Conservation (phyloP, 2,329 filamentous ascomycete species). For the Venturia aucupariae region DNA sequence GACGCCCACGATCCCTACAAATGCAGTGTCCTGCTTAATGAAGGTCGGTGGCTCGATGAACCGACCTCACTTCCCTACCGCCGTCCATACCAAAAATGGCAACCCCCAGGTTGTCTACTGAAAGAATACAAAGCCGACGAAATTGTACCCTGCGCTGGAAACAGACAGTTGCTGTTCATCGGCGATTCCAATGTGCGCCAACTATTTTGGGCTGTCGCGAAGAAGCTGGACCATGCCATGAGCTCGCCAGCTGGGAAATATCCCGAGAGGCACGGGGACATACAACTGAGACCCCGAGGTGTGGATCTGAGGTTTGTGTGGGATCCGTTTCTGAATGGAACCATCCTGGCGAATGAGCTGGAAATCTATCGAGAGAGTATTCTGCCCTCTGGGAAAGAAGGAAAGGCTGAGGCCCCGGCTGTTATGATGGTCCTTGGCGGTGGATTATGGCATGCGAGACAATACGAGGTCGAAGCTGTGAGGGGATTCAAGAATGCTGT, state of each 20-base stretch:
- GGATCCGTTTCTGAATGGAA: slow-evolving; percentile 54
- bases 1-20: slow-evolving; percentile 39
- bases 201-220: slow-evolving; percentile 49
- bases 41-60: slow-evolving; percentile 43
- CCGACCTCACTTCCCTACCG: slow-evolving; percentile 24
- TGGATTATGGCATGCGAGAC: slow-evolving; percentile 47
- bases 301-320: slow-evolving; percentile 48
- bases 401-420: slow-evolving; percentile 21
- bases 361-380: slow-evolving; percentile 26
- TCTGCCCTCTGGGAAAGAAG: slow-evolving; percentile 17
- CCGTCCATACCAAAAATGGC: slow-evolving; percentile 42
- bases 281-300: slow-evolving; percentile 36
- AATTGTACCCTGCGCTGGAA: slow-evolving; percentile 43
- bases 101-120: slow-evolving; percentile 51
- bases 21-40: slow-evolving; percentile 42
- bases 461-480: slow-evolving; percentile 39
- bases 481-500: slow-evolving; percentile 39
- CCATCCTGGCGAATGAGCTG: slow-evolving; percentile 34
- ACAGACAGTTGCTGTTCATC: slow-evolving; percentile 47
- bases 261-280: slow-evolving; percentile 37
- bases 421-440: slow-evolving; percentile 45
- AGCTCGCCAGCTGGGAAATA: slow-evolving; percentile 29
- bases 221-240: slow-evolving; percentile 36
- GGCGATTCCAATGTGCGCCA: slow-evolving; percentile 54
- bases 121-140: slow-evolving; percentile 46